These are phyloP conservation scores for Aristolochia fimbriata DNA, from an alignment of 164 flowering plant genomes.

Conservation along the genomic window DNA sequence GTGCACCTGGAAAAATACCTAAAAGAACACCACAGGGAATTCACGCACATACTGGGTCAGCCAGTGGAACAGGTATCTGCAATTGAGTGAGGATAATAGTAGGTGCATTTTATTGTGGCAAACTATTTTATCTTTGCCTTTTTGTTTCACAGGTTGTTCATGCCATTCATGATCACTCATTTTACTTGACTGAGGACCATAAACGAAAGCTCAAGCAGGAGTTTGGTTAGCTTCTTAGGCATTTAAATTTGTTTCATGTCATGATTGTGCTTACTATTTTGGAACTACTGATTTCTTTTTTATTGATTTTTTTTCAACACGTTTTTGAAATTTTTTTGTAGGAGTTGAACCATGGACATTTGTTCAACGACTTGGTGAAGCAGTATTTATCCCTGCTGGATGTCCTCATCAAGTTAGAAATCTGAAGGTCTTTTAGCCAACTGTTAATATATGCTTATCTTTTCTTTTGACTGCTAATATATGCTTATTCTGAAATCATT, in stretches of 20 bases:
- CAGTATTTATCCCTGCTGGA: conserved; percentile 55
- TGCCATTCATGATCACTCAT: conserved; percentile 41
- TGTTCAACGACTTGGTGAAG: conserved; percentile 46
- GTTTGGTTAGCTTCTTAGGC: conserved; percentile 23
- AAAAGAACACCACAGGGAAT: conserved; percentile 13
- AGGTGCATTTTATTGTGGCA: neutral
- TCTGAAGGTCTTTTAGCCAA: conserved; percentile 17
- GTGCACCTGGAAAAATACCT: conserved; percentile 28
- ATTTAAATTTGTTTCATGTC: neutral
- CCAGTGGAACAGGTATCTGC: conserved; percentile 22
- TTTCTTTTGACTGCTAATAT: too few species aligned
- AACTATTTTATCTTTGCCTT: neutral
- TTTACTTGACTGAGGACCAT: conserved; percentile 28
- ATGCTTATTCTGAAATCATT: too few species aligned
- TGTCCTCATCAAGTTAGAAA: conserved; percentile 65
- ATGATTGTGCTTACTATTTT: neutral
- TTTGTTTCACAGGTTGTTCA: conserved; percentile 29
- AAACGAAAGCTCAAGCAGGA: conserved; percentile 46
- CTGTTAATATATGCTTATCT: too few species aligned
- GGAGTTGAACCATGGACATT: conserved; percentile 55
- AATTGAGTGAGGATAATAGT: neutral
- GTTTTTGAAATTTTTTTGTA: conserved; percentile 2
- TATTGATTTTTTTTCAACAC: neutral
- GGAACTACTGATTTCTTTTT: neutral
- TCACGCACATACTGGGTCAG: conserved; percentile 13